Base-by-base conservation (phyloP, 225 moss, liverwort and hornwort species). In the Sphagnum tenellum region DNA sequence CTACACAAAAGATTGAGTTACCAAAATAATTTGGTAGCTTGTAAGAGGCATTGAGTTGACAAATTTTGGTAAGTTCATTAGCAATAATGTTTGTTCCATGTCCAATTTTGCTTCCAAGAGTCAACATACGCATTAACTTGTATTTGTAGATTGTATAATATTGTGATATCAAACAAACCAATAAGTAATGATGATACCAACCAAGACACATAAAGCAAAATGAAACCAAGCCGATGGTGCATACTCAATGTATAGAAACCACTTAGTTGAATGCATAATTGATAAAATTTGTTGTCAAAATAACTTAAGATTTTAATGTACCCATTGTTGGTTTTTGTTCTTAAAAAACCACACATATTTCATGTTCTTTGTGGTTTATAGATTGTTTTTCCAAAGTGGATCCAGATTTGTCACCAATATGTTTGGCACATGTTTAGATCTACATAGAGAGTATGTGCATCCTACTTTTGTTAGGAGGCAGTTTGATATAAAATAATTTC, bases 101-200 rank as follows among this genome's bases (percentile, higher is more conserved):
- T 62, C 96, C 96, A 67, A 90, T 98, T 65, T 93, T 98, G 62
- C 92, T 92, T 70, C 93, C 88, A n/a, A 87, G 72, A 69, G 96
- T 93, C 66, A 98, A 61, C 69, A 86, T 84, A 62, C 93, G 86
- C 64, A 98, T 93, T 63, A 93, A 93, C 65, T 96, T 90, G 72
- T 96, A 92, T 75, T 96, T 96, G 53, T 96, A 96, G n/a, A n/a
- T 72, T 96, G 90, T 98, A 67, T 98, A 98, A 69, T 98, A 98
- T 62, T 98, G 96, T 67, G 96, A 90, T 72, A 98, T 92, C 90
- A 88, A 92, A 98, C 96, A 62, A 98, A 98, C 65, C 83, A 73
- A 67, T 98, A 98, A 3, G 93, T 93, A 57, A 93, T 98, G 52
- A 86, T 80, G 66, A 98, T 92, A 68, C 96, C 96, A 63, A 98